A percentile compares a stretch with the other conserved stretches of the same genome.
phyloP scores from a whole-genome alignment of 441 rosid species.

The Aquilaria agallochum region DNA sequence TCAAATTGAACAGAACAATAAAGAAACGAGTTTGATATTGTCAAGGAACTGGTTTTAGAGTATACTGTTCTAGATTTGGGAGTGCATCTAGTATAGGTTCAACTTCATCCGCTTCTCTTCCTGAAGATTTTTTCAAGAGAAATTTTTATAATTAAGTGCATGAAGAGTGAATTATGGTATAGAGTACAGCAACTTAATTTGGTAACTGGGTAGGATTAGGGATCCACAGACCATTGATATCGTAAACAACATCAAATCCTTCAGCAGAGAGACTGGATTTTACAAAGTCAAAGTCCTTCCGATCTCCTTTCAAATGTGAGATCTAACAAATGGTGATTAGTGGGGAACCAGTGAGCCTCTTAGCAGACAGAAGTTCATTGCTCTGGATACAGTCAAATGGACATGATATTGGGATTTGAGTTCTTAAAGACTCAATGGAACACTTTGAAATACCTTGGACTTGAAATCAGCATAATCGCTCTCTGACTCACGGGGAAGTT shows the following conservation, averaged over 20 bases:
- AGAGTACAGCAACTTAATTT: neutral
- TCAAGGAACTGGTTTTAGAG: conserved; percentile 12
- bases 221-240: conserved; percentile 65
- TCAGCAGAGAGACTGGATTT: conserved; percentile 91
- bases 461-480: conserved; percentile 78
- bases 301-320: conserved; percentile 90
- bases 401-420: neutral
- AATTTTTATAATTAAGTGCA: conserved; percentile 3
- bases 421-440: neutral
- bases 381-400: neutral
- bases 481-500: conserved; percentile 86
- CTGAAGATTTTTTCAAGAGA: conserved; percentile 31
- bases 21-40: neutral
- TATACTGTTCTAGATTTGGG: conserved; percentile 88
- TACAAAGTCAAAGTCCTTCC: conserved; percentile 85
- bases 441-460: conserved; percentile 58
- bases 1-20: neutral
- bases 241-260: conserved; percentile 93
- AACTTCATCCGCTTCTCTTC: conserved; percentile 90
- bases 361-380: conserved; percentile 1
- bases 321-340: conserved; percentile 40
- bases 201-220: conserved; percentile 8
- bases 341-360: neutral
- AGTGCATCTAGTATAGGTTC: conserved; percentile 86
- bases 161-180: neutral